Conservation (phyloP, 1,284 basidiomycete species). For the Wolfiporia cocos region DNA sequence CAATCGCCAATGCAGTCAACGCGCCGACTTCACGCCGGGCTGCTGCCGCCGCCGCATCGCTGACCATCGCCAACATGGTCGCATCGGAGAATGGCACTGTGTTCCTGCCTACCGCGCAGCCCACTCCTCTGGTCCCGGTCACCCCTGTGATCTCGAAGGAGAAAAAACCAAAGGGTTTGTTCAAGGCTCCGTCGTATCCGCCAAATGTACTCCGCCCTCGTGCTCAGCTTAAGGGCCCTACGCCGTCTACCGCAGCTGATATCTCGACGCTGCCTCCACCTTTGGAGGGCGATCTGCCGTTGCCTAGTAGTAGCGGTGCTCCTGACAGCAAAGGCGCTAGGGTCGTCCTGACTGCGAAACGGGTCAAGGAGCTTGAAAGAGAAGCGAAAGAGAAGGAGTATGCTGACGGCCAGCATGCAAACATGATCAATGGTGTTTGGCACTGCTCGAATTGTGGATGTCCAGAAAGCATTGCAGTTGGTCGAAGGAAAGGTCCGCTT, state of each 20-base stretch:
- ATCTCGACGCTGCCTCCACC: constrained; percentile 48
- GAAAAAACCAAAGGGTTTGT: constrained; percentile 65
- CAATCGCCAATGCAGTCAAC: constrained; percentile 54
- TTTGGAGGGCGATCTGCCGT: constrained; percentile 51
- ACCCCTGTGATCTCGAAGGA: constrained; percentile 43
- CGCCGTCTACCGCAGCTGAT: constrained; percentile 61
- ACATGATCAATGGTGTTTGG: constrained; percentile 82
- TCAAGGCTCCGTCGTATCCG: constrained; percentile 64
- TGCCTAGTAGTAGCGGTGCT: constrained; percentile 27
- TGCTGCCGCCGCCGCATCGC: constrained; percentile 77
- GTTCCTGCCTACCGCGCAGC: constrained; percentile 43
- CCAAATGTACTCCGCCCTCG: constrained; percentile 49
- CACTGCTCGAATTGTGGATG: constrained; percentile 91
- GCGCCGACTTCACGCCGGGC: constrained; percentile 71
- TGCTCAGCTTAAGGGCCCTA: constrained; percentile 50
- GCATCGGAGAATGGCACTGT: constrained; percentile 72
- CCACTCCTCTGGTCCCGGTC: constrained; percentile 36
- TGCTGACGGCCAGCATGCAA: constrained; percentile 75
- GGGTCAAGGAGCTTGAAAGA: constrained; percentile 67
- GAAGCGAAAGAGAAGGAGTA: constrained; percentile 80
- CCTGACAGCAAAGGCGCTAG: constrained; percentile 40
- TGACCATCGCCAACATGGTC: constrained; percentile 80
- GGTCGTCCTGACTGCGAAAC: constrained; percentile 47
- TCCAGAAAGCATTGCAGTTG: constrained; percentile 79
- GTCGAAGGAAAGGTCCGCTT: constrained; percentile 81